Percentiles rank a stretch among this genome's conserved stretches.
Conservation (phyloP, 139 green algal genomes). For the Raphidocelis subcapitata region DNA sequence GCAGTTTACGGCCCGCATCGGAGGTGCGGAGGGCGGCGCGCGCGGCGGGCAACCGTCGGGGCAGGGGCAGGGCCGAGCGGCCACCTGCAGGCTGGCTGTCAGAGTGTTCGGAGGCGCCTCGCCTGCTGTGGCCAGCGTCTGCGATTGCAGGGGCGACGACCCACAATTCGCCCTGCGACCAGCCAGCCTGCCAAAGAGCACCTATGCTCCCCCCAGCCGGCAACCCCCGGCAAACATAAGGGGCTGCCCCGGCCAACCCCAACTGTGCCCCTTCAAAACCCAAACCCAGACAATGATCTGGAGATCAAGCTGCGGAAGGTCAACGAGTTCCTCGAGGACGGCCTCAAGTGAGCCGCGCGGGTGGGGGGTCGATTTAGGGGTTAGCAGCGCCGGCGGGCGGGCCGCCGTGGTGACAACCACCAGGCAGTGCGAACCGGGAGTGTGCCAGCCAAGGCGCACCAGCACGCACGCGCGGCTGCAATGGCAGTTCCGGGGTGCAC, state of each 20-base stretch:
- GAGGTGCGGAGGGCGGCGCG: not conserved
- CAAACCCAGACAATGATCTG: slow-evolving; percentile 20
- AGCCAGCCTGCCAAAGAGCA: too few relatives aligned
- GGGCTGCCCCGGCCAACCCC: too few relatives aligned
- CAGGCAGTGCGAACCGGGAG: not conserved
- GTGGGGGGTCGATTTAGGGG: not conserved
- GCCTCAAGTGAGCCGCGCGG: not conserved
- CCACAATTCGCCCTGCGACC: too few relatives aligned
- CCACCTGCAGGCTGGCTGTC: not conserved
- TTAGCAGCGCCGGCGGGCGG: not conserved
- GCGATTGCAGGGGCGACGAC: not conserved
- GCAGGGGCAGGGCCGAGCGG: too few relatives aligned
- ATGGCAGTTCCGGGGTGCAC: too few relatives aligned
- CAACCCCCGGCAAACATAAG: too few relatives aligned
- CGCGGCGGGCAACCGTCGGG: not conserved
- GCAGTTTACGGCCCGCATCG: slow-evolving; percentile 24
- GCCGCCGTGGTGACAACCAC: not conserved
- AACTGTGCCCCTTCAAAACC: too few relatives aligned
- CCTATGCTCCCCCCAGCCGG: too few relatives aligned
- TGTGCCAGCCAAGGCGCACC: too few relatives aligned
- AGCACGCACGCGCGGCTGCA: too few relatives aligned
- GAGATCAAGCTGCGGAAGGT: slow-evolving; percentile 21
- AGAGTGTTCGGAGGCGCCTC: not conserved
- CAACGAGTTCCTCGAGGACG: not conserved
- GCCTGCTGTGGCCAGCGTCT: not conserved